These are phyloP conservation scores for Neurospora sp. DNA, from an alignment of 495 filamentous ascomycete genomes.

Conservation along the genomic window DNA sequence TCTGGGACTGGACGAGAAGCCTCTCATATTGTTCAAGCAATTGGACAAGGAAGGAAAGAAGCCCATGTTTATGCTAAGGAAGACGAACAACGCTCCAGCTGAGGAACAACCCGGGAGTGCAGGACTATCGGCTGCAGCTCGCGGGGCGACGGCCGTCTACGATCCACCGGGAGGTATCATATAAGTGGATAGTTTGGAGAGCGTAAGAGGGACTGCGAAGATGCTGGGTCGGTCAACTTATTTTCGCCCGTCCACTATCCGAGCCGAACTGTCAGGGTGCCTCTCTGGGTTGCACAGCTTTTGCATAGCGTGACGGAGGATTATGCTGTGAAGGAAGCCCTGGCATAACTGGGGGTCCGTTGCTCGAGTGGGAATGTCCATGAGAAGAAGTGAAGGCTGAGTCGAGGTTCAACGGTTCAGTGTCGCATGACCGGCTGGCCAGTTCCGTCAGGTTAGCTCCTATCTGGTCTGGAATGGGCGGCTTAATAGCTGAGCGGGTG, in stretches of 20 bases:
- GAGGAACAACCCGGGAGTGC: slow-evolving; percentile 36
- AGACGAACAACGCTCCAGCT: slow-evolving; percentile 38
- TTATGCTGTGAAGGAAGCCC: neutral
- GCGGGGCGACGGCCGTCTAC: slow-evolving; percentile 27
- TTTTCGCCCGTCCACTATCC: neutral
- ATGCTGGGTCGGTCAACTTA: neutral
- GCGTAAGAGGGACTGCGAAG: neutral
- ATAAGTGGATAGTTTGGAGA: slow-evolving; percentile 14
- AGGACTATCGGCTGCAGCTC: slow-evolving; percentile 25
- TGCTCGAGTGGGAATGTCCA: neutral
- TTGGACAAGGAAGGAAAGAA: slow-evolving; percentile 92
- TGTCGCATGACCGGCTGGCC: neutral
- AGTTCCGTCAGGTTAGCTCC: neutral
- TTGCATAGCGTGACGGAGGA: neutral
- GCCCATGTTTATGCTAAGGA: slow-evolving; percentile 97
- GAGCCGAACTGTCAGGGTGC: neutral
- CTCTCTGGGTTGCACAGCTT: neutral
- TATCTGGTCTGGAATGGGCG: neutral
- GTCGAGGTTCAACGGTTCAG: neutral
- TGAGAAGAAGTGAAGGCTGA: neutral
- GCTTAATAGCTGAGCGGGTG: neutral
- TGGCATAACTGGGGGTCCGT: neutral
- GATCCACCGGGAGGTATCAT: slow-evolving; percentile 49
- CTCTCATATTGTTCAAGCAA: slow-evolving; percentile 93
- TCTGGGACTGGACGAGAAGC: slow-evolving; percentile 81